Evolutionary conservation across 1,139 yeast genomes (phyloP).

Genomic region (Candida smagusa): DNA sequence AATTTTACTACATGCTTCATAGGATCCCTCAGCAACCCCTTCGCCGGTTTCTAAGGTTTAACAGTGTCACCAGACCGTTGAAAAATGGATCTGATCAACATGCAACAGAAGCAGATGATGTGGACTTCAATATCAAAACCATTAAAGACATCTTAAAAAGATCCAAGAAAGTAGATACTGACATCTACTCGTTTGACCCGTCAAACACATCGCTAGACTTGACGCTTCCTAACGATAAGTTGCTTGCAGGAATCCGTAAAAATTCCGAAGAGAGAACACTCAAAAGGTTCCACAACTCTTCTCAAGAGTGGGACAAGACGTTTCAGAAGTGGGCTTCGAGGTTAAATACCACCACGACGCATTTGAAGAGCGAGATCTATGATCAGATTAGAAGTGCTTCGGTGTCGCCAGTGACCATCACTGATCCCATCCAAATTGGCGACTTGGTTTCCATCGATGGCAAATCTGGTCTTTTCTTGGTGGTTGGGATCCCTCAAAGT

Average conservation of each 20-base stretch:
- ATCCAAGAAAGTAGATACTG: no score
- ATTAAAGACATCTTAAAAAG: background rate
- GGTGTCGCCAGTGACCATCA: slow-evolving; percentile 23
- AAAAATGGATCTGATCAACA: no score
- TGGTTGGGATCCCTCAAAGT: slow-evolving; percentile 30
- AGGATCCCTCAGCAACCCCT: no score
- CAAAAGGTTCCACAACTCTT: slow-evolving; percentile 19
- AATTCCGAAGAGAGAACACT: slow-evolving; percentile 15
- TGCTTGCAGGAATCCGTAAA: slow-evolving; percentile 14
- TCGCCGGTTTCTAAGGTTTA: no score
- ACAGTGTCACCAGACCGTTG: no score
- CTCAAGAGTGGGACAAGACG: slow-evolving; percentile 19
- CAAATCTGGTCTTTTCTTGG: slow-evolving; percentile 30
- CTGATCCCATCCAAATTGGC: slow-evolving; percentile 30
- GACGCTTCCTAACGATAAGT: slow-evolving; percentile 10
- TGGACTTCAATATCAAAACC: background rate
- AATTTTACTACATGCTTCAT: no score
- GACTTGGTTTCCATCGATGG: slow-evolving; percentile 36
- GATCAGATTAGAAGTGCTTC: slow-evolving; percentile 19
- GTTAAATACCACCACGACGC: background rate
- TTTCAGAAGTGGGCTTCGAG: background rate
- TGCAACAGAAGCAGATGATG: no score
- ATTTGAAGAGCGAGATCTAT: slow-evolving; percentile 2
- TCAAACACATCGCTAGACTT: slow-evolving; percentile 13
- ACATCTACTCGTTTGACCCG: slow-evolving; percentile 10